Conservation (phyloP, 129 eudicot species). For the Ambrosia artemisiifolia region DNA sequence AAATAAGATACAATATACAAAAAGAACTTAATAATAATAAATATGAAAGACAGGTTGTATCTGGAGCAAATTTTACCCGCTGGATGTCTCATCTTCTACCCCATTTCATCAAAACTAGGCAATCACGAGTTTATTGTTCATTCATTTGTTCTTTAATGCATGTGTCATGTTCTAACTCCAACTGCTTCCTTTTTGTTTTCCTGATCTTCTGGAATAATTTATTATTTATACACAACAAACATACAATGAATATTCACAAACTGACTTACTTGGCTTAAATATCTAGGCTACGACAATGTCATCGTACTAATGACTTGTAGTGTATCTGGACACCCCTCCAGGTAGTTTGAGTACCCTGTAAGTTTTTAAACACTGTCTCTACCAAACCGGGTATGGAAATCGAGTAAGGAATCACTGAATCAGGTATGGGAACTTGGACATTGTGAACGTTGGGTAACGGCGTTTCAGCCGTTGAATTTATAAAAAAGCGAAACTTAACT, state of each 20-base stretch:
- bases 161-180: neutral
- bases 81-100: slow-evolving; percentile 21
- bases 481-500: too few species aligned
- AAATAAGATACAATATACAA: too few species aligned
- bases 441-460: too few species aligned
- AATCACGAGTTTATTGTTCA: slow-evolving; percentile 1
- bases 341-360: too few species aligned
- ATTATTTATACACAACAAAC: neutral
- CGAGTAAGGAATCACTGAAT: too few species aligned
- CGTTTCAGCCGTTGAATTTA: too few species aligned
- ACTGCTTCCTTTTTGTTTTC: neutral
- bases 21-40: too few species aligned
- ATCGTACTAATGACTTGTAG: too few species aligned
- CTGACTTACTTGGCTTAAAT: neutral
- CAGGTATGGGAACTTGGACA: too few species aligned
- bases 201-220: slow-evolving; percentile 7
- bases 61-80: slow-evolving; percentile 15
- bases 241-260: neutral
- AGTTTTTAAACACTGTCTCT: too few species aligned
- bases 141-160: slow-evolving; percentile 1
- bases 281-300: neutral
- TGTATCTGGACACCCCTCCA: too few species aligned
- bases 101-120: slow-evolving; percentile 4
- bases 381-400: too few species aligned
- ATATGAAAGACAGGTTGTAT: slow-evolving; percentile 18